These are phyloP conservation scores for Amphichorda felina DNA, from an alignment of 2,329 filamentous ascomycete species.

Conservation along the genomic window DNA sequence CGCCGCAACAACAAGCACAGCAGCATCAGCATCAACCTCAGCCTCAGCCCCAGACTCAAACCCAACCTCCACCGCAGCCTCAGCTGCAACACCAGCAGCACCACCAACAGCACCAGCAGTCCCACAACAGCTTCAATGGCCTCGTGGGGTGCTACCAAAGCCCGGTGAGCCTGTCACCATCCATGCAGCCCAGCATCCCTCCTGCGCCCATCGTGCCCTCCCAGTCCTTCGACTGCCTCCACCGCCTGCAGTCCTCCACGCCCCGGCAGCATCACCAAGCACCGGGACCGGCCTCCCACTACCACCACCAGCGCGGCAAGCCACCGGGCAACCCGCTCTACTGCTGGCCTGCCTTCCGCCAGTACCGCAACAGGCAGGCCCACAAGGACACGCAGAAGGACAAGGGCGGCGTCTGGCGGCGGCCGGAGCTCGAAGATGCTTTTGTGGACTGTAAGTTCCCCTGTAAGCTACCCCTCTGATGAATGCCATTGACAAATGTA, in stretches of 20 bases:
- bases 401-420: conserved; percentile 42
- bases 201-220: conserved; percentile 36
- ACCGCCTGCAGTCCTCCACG: conserved; percentile 20
- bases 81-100: conserved; percentile 20
- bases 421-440: conserved; percentile 48
- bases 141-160: conserved; percentile 32
- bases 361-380: conserved; percentile 53
- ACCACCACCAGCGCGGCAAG: conserved; percentile 16
- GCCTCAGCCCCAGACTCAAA: no score
- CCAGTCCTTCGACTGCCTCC: conserved; percentile 30
- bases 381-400: conserved; percentile 49
- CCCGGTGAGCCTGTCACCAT: conserved; percentile 26
- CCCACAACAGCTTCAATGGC: conserved; percentile 18
- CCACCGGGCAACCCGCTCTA: conserved; percentile 45
- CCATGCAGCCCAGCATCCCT: not conserved
- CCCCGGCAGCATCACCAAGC: conserved; percentile 1
- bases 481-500: not conserved
- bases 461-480: not conserved
- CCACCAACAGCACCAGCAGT: not conserved
- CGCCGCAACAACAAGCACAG: no score
- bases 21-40: no score
- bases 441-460: conserved; percentile 50
- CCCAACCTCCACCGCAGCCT: not conserved
- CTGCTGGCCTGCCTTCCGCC: conserved; percentile 48
- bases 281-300: not conserved